These are phyloP conservation scores for Trebouxiophyceae sp. DNA, from an alignment of 163 green algal species.

Conservation along the genomic window DNA sequence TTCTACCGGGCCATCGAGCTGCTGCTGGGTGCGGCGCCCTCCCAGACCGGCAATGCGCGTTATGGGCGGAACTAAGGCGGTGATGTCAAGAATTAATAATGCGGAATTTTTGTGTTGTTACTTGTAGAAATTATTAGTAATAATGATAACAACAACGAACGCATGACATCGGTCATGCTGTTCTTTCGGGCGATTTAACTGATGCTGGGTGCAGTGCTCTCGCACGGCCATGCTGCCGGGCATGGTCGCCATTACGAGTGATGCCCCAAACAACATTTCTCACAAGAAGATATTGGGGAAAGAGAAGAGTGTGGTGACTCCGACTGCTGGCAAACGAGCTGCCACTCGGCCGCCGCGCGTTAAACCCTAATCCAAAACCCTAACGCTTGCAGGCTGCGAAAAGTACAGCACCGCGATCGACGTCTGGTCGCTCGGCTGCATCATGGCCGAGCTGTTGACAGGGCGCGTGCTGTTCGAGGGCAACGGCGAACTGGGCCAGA, in stretches of 20 bases:
- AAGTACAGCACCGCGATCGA: conserved; percentile 83
- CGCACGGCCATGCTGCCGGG: too few species aligned
- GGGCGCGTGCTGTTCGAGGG: conserved; percentile 74
- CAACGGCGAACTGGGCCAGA: conserved; percentile 66
- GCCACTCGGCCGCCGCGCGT: too few species aligned
- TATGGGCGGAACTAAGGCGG: not conserved
- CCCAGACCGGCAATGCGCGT: not conserved
- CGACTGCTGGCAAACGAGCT: too few species aligned
- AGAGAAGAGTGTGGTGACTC: too few species aligned
- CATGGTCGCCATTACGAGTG: too few species aligned
- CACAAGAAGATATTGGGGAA: too few species aligned
- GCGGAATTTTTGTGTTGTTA: not conserved
- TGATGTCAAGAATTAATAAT: not conserved
- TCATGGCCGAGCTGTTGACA: conserved; percentile 88
- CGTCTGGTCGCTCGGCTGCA: conserved; percentile 97
- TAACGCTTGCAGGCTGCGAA: conserved; percentile 66
- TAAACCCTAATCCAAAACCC: too few species aligned
- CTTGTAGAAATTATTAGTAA: not conserved
- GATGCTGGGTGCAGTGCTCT: too few species aligned
- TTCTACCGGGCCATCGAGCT: conserved; percentile 94
- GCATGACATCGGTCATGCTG: too few species aligned
- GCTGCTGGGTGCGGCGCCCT: conserved; percentile 57
- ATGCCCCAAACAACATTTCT: too few species aligned
- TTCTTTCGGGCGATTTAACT: too few species aligned
- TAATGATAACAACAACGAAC: not conserved